phyloP scores from a whole-genome alignment of 495 filamentous ascomycete genomes.

The Aspergillus panamensis region DNA sequence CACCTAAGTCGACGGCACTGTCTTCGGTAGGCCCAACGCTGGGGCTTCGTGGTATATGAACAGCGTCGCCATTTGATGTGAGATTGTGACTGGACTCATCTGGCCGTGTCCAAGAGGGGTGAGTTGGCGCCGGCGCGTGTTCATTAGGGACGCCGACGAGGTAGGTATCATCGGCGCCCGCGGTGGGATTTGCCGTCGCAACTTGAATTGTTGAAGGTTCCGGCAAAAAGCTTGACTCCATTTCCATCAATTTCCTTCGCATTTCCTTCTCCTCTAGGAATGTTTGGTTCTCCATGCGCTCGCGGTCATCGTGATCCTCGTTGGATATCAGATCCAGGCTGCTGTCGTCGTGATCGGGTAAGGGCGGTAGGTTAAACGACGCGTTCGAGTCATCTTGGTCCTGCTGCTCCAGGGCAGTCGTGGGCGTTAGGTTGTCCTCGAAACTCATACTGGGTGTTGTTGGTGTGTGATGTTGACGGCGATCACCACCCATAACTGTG shows the following conservation, averaged over 20 bases:
- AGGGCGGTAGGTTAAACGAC: conserved; percentile 34
- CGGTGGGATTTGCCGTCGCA: conserved; percentile 22
- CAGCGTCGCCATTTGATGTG: conserved; percentile 22
- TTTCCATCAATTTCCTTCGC: conserved; percentile 70
- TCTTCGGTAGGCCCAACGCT: conserved; percentile 26
- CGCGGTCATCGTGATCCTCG: conserved; percentile 38
- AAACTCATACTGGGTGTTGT: conserved; percentile 11
- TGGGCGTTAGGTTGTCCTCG: conserved; percentile 12
- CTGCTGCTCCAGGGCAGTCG: conserved; percentile 14
- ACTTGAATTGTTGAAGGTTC: conserved; percentile 48
- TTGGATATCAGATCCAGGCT: conserved; percentile 33
- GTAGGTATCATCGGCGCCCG: conserved; percentile 44
- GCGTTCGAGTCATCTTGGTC: conserved; percentile 25
- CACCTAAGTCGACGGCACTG: conserved; percentile 22
- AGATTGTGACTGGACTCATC: conserved; percentile 26
- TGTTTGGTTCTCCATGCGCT: conserved; percentile 44
- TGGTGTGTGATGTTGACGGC: conserved; percentile 17
- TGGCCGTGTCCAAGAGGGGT: conserved; percentile 30
- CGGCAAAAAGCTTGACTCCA: conserved; percentile 80
- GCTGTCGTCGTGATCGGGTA: conserved; percentile 40
- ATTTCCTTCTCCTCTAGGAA: conserved; percentile 63
- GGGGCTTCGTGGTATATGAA: conserved; percentile 48
- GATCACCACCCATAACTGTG: conserved; percentile 18
- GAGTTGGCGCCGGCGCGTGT: conserved; percentile 26
- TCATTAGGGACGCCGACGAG: conserved; percentile 35